Conservation (phyloP, 352 stramenopile genomes). For the Halophytophthora batemanensis region DNA sequence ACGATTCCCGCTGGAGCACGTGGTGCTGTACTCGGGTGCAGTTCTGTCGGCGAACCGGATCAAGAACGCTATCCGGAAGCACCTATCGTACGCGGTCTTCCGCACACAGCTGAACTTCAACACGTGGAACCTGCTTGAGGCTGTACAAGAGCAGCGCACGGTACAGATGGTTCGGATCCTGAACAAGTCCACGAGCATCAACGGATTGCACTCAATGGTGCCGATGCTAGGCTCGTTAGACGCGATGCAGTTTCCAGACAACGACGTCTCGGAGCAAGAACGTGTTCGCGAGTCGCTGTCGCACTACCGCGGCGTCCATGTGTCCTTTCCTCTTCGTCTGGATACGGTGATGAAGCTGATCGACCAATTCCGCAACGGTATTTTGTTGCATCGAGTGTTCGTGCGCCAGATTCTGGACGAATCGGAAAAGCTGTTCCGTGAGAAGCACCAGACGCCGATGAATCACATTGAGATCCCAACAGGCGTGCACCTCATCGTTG, state of each 20-base stretch:
- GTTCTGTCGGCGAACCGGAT: constrained; percentile 80
- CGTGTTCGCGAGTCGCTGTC: constrained; percentile 56
- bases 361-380: constrained; percentile 84
- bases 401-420: constrained; percentile 76
- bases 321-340: constrained; percentile 66
- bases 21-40: constrained; percentile 78
- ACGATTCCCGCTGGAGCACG: constrained; percentile 60
- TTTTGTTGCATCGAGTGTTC: constrained; percentile 73
- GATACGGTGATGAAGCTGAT: constrained; percentile 81
- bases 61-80: constrained; percentile 67
- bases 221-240: constrained; percentile 73
- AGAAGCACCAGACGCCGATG: constrained; percentile 54
- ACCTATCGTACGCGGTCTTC: constrained; percentile 75
- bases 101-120: constrained; percentile 84
- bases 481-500: constrained; percentile 87
- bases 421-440: constrained; percentile 47
- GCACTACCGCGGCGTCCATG: constrained; percentile 71
- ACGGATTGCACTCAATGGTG: constrained; percentile 76
- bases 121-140: constrained; percentile 82
- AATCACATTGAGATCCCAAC: constrained; percentile 72
- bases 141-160: constrained; percentile 77
- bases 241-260: constrained; percentile 39
- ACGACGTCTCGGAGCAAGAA: constrained; percentile 55
- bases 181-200: constrained; percentile 82
- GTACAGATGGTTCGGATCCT: constrained; percentile 85